Evolutionary conservation across 2,329 filamentous ascomycete genomes (phyloP).

Genomic region (Botryosphaeria agaves): DNA sequence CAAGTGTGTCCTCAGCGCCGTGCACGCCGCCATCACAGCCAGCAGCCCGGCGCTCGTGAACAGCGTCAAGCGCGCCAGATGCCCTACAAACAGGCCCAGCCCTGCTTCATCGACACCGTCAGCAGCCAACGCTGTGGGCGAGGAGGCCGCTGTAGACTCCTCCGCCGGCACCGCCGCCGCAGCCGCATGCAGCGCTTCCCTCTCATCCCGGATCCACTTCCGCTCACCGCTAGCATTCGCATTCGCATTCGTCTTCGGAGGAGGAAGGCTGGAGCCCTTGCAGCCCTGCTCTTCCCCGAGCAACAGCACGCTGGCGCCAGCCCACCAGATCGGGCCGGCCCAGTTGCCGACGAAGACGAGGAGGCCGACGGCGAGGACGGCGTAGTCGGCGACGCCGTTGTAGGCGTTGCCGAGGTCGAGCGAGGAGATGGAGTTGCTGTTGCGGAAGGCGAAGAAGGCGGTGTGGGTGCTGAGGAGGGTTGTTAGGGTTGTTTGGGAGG

Average conservation of each 20-base stretch:
- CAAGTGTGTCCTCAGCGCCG: constrained; percentile 65
- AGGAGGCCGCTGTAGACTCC: not conserved
- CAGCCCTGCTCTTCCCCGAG: constrained; percentile 5
- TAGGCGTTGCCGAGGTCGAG: constrained; percentile 89
- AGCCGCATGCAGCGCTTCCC: constrained; percentile 7
- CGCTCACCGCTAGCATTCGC: not conserved
- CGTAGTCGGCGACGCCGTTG: constrained; percentile 75
- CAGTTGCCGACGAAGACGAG: constrained; percentile 84
- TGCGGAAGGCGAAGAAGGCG: constrained; percentile 79
- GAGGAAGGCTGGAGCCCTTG: too few relatives aligned
- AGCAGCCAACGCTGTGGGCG: too few relatives aligned
- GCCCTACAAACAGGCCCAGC: constrained; percentile 11
- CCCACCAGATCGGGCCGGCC: constrained; percentile 84
- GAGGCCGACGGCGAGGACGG: constrained; percentile 59
- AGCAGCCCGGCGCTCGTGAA: constrained; percentile 49
- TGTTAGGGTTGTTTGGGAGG: constrained; percentile 44
- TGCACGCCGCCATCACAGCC: constrained; percentile 80
- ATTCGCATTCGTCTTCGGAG: not conserved
- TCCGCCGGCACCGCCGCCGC: not conserved
- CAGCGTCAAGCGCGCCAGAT: constrained; percentile 49
- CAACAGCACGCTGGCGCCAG: constrained; percentile 43
- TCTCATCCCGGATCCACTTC: constrained; percentile 13
- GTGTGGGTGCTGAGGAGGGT: constrained; percentile 62
- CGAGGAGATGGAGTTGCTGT: constrained; percentile 89
- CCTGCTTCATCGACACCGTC: not conserved